These are phyloP conservation scores for Plasmodium vinckei DNA, from an alignment of 169 alveolate species.

Conservation along the genomic window DNA sequence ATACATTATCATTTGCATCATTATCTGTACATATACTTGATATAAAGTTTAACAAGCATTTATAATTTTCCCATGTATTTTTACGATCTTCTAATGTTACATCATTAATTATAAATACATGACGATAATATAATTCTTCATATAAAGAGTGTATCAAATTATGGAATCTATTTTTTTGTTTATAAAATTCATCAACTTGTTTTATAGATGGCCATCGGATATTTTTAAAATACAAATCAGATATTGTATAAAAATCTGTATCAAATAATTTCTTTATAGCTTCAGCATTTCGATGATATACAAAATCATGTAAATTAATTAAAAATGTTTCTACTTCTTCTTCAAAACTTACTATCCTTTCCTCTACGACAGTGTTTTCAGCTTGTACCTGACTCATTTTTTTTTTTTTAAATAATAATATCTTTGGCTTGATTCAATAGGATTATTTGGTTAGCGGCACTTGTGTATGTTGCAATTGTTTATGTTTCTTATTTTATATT, in stretches of 20 bases:
- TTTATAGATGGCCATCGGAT: constrained; percentile 89
- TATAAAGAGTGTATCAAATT: constrained; percentile 87
- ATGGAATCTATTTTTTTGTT: constrained; percentile 86
- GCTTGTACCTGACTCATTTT: background rate
- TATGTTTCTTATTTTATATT: too few species aligned
- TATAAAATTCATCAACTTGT: constrained; percentile 85
- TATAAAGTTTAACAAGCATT: constrained; percentile 82
- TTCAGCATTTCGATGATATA: constrained; percentile 86
- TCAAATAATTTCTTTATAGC: constrained; percentile 85
- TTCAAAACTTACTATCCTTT: constrained; percentile 80
- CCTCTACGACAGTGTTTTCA: constrained; percentile 20
- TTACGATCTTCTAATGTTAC: constrained; percentile 86
- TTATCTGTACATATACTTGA: constrained; percentile 77
- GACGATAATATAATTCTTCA: constrained; percentile 89
- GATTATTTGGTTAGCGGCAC: too few species aligned
- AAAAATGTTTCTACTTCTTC: constrained; percentile 88
- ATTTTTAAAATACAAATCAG: constrained; percentile 84
- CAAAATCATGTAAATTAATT: constrained; percentile 83
- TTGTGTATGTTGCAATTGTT: too few species aligned
- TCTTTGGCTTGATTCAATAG: too few species aligned
- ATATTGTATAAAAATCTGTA: constrained; percentile 81
- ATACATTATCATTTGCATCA: constrained; percentile 73
- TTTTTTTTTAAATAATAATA: too few species aligned
- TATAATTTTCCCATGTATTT: constrained; percentile 88
- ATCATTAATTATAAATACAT: constrained; percentile 85